Evolutionary conservation across 2,329 filamentous ascomycete species (phyloP), one percentile per base, ranked within the genome.

Genomic region (Nothomitra cinnamomea): DNA sequence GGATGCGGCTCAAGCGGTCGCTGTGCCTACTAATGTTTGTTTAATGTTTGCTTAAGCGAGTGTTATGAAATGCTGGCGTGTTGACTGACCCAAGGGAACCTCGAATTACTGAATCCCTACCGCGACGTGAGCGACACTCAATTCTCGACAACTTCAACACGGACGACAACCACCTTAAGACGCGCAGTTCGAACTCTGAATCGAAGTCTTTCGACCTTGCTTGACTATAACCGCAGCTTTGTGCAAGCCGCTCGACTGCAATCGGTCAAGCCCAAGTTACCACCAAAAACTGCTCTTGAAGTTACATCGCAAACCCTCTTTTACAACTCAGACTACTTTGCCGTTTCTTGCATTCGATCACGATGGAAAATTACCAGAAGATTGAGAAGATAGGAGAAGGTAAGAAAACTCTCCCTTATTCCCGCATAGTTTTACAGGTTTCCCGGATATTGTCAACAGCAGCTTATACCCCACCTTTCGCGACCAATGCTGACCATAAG

Each of bases 371-470:
- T 71, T 95, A 95, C 69, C 86, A 94, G 71, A 94, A 94, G 73
- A 78, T 95, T 64, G 88, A 95, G 73, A 95, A 95, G 76, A 88
- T 95, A 64, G 88, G 88, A 69, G 88, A 95, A 79, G 88, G 88
- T 92, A 72, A 62, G 77, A 67, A 52, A 38, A 22, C 32, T 43
- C 21, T 43, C 15, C 55, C 15, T n/a, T 21, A 6, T 12, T 15
- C 25, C 43, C 25, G 6, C 13, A 17, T 28, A 28, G 19, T 12
- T 7, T 8, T 21, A 6, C 17, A n/a, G 1, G 36, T 43, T 13
- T 43, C 4, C 7, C 13, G 41, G 4, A 7, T 22, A 43, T 43
- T 7, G 5, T 13, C 41, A 4, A 4, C 13, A 4, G 5, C 28
- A 32, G 28, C 10, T 4, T 32, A n/a, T 32, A 24, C 24, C 47